phyloP scores from a whole-genome alignment of 2,329 filamentous ascomycete genomes.

The Orbilia brochopaga region DNA sequence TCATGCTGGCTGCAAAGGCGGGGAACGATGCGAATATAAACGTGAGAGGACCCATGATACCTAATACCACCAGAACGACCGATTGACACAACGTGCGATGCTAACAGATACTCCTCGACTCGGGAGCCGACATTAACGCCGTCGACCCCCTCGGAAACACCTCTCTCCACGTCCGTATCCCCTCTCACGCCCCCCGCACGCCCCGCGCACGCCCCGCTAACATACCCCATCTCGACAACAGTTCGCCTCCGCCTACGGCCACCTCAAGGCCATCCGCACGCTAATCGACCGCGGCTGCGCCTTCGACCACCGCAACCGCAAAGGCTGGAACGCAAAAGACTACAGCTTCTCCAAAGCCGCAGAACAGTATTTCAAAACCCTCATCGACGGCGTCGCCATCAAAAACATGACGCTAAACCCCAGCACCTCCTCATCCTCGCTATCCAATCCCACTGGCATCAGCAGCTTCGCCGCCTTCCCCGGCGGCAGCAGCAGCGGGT shows the following conservation, averaged over 20 bases:
- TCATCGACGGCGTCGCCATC: constrained; percentile 46
- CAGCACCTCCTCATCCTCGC: neutral
- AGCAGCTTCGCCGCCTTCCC: neutral
- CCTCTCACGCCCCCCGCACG: neutral
- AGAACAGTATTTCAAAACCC: constrained; percentile 53
- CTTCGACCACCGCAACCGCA: constrained; percentile 53
- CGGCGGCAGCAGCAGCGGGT: neutral
- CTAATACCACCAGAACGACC: no score
- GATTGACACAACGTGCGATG: no score
- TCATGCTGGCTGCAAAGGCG: constrained; percentile 53
- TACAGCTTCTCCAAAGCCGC: constrained; percentile 54
- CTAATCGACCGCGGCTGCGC: constrained; percentile 53
- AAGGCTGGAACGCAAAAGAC: constrained; percentile 53
- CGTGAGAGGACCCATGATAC: constrained; percentile 22
- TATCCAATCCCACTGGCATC: neutral
- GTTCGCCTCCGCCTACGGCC: constrained; percentile 55
- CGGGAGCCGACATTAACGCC: constrained; percentile 60
- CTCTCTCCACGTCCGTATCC: constrained; percentile 50
- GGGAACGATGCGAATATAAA: constrained; percentile 54
- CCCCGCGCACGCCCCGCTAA: constrained; percentile 3
- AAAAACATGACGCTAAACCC: constrained; percentile 24
- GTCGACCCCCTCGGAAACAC: constrained; percentile 53
- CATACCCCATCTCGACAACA: constrained; percentile 30
- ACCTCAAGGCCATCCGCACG: constrained; percentile 54
- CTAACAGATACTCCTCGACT: constrained; percentile 54